phyloP scores from a whole-genome alignment of 75 land plant species.

The Larix kaempferi region DNA sequence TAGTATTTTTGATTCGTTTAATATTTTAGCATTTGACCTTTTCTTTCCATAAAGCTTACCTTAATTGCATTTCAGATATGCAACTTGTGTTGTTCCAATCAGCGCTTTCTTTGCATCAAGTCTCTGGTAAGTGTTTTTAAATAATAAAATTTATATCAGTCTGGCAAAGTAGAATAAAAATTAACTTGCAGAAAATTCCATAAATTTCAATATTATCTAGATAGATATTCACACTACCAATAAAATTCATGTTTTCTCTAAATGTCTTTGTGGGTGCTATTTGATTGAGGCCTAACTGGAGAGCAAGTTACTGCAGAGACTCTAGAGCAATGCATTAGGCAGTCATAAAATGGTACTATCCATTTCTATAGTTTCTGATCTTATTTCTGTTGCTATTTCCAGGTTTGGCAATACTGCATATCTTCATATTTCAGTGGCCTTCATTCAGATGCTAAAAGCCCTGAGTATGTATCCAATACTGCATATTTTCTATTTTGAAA shows the following conservation, averaged over 20 bases:
- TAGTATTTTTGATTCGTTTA: not conserved
- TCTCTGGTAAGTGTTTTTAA: constrained; percentile 62
- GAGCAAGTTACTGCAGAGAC: not conserved
- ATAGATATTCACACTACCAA: not conserved
- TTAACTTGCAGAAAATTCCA: not conserved
- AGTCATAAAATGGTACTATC: not conserved
- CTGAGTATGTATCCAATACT: constrained; percentile 54
- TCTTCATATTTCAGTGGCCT: constrained; percentile 89
- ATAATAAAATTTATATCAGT: not conserved
- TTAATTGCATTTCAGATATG: constrained; percentile 60
- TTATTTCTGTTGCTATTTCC: constrained; percentile 10
- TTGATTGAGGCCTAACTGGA: not conserved
- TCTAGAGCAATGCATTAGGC: not conserved
- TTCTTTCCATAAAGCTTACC: not conserved
- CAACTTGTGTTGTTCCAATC: constrained; percentile 89
- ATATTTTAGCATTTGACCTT: not conserved
- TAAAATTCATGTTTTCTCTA: not conserved
- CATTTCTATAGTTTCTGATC: not conserved
- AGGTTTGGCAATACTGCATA: constrained; percentile 99
- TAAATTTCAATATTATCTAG: not conserved
- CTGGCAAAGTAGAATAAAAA: not conserved
- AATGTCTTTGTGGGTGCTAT: not conserved
- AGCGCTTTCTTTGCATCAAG: constrained; percentile 96
- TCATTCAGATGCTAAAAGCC: constrained; percentile 98
- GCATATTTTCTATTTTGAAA: not conserved